Evolutionary conservation across 805 yeast species (phyloP).

Genomic region (Ogataea naganishii): DNA sequence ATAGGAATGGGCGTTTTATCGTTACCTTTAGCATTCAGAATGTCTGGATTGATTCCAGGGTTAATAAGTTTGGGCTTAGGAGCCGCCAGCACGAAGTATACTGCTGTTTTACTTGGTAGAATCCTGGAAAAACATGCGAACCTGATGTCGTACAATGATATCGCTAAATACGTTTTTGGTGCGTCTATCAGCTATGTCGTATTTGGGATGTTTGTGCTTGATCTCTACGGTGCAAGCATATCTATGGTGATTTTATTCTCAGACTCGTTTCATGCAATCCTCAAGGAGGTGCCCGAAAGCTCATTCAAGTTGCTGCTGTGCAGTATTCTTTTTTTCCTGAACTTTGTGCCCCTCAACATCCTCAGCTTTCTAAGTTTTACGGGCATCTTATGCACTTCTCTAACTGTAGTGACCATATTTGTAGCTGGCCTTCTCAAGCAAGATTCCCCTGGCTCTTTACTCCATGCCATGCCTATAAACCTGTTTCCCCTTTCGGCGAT

Average conservation of each 20-base stretch:
- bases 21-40: constrained; percentile 57
- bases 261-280: constrained; percentile 46
- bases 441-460: constrained; percentile 66
- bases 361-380: constrained; percentile 60
- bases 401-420: constrained; percentile 50
- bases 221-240: constrained; percentile 52
- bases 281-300: constrained; percentile 30
- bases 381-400: constrained; percentile 65
- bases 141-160: constrained; percentile 49
- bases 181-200: constrained; percentile 31
- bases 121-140: constrained; percentile 31
- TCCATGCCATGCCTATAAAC: constrained; percentile 55
- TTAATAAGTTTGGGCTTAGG: constrained; percentile 30
- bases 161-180: constrained; percentile 46
- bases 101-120: constrained; percentile 46
- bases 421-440: constrained; percentile 56
- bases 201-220: constrained; percentile 42
- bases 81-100: constrained; percentile 40
- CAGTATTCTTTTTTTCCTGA: constrained; percentile 30
- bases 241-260: constrained; percentile 51
- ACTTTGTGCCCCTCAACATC: constrained; percentile 65
- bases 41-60: constrained; percentile 62
- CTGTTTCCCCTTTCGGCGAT: constrained; percentile 49
- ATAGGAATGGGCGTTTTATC: constrained; percentile 73
- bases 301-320: constrained; percentile 35